Base-by-base conservation (phyloP, 2,329 filamentous ascomycete species). In the Fonsecaea pedrosoi region DNA sequence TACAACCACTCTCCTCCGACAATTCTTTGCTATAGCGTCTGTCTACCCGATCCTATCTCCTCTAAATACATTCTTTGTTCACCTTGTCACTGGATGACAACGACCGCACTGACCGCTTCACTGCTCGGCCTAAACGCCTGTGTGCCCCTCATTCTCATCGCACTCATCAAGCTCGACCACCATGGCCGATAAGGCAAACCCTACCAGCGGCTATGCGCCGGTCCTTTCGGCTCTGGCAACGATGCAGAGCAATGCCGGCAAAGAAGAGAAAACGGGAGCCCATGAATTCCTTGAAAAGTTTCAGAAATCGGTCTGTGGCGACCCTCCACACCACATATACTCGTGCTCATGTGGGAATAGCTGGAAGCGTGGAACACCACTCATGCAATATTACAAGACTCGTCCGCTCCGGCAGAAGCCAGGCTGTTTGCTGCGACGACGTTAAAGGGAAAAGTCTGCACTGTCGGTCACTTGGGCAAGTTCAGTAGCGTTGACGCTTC, bases 361-460 rank as follows among this genome's bases (percentile, higher is more conserved):
- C 70, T 69, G 76, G 92, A 92, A 78, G 95, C 95, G 73, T 99
- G 95, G 95, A 90, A 89, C 54, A 90, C 90, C 55, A 94, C 93
- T 69, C 90, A 97, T 77, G 87, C 89, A 61, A 92, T 99, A 70
- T 83, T 99, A 69, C 92, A 96, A 78, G 91, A 92, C 15, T 76
- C 82, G 58, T 85, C 90, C 70, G 87, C 90, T 63, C 90, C 94
- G 70, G 85, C 90, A 59, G 93, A 97, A 78, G 92, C 92, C 32
- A 95, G 95, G 78, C 84, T 99, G 68, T 99, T 99, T 79, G 95
- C 95, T 55, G 95, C 95, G 66, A 98, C 94, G 55, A 99, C 95
- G 60, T 83, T 99, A 76, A 97, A 96, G 83, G 95, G 95, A 84
- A 99, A 99, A 90, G 95, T 98, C 84, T 72, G 67, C 50, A 30